These are phyloP conservation scores for Aspergillus latus DNA, from an alignment of 2,329 filamentous ascomycete genomes.

Conservation along the genomic window DNA sequence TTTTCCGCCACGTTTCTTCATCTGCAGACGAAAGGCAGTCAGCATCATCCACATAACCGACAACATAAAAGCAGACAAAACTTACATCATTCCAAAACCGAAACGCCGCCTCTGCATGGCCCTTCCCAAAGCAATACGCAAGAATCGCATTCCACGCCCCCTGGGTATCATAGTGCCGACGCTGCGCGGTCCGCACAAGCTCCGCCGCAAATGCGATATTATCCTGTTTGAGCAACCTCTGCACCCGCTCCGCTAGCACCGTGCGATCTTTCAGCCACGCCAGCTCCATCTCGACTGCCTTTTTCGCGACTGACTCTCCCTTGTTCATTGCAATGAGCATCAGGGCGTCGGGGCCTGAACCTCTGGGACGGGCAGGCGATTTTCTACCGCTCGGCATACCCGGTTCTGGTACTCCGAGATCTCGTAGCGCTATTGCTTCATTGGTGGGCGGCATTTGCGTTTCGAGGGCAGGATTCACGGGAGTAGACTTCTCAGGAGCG, in stretches of 20 bases:
- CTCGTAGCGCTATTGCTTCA: neutral
- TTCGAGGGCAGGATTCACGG: neutral
- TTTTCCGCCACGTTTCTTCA: constrained; percentile 87
- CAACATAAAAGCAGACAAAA: neutral
- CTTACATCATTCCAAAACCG: constrained; percentile 85
- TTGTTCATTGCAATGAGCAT: constrained; percentile 20
- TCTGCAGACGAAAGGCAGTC: constrained; percentile 52
- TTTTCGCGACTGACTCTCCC: neutral
- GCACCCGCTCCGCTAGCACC: constrained; percentile 69
- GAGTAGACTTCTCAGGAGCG: too few relatives aligned
- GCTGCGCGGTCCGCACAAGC: constrained; percentile 66
- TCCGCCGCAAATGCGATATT: constrained; percentile 66
- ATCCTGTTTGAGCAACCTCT: constrained; percentile 57
- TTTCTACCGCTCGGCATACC: too few relatives aligned
- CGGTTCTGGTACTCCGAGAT: neutral
- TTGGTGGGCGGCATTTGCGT: neutral
- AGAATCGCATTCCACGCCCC: constrained; percentile 91
- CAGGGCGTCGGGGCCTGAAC: neutral
- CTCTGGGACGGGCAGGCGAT: too few relatives aligned
- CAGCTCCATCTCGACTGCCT: constrained; percentile 53
- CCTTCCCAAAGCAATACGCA: constrained; percentile 64
- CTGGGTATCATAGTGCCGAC: constrained; percentile 60
- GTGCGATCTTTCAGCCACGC: constrained; percentile 67
- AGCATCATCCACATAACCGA: constrained; percentile 1
- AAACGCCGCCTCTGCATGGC: constrained; percentile 63